Evolutionary conservation across 129 eudicot genomes (phyloP), one percentile per base, ranked within the genome.

Genomic region (Mikania micrantha): DNA sequence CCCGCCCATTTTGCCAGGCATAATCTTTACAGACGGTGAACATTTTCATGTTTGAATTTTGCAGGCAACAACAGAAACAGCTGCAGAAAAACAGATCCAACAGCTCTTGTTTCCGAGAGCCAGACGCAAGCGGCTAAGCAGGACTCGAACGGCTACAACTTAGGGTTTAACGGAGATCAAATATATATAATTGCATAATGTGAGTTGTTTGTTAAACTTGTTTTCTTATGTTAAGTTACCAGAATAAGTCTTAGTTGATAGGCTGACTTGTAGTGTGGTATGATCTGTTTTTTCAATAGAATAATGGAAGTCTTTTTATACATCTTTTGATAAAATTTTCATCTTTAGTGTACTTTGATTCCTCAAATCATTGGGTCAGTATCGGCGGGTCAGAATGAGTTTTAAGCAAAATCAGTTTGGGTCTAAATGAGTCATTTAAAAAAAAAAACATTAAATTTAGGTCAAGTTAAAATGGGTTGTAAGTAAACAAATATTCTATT

Each of bases 51-150:
- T 36, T 67, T 61, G 20, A 31, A 38, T 70, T 25, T 15, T 72
- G 75, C 83, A 87, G 90, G 90, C 75, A 20, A 84, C 78, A 45
- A 79, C 95, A 2, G 90, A 82, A 60, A 53, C 74, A 21, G 95
- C 82, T 68, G 90, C 90, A 24, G 90, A 84, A 74, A 87, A 87
- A 68, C 95, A 87, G 82, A 87, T 87, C 58, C 88, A 80, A 49
- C 90, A 82, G 64, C 87, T 87, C 13, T 70, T 87, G 54, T 87
- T 79, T 72, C 90, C 95, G 9, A 72, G 84, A 65, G 80, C 86
- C 24, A 76, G 79, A 35, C 83, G 90, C 41, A 84, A 84, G 66
- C 79, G 77, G 31, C 70, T 68, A 47, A 39, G 75, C 20, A 72
- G 71, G 72, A 76, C 40, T 39, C 74, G 56, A 17, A 64, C 78